Evolutionary conservation across 441 rosid genomes (phyloP), one percentile per base, ranked within the genome.

Genomic region (Populus hybrid): DNA sequence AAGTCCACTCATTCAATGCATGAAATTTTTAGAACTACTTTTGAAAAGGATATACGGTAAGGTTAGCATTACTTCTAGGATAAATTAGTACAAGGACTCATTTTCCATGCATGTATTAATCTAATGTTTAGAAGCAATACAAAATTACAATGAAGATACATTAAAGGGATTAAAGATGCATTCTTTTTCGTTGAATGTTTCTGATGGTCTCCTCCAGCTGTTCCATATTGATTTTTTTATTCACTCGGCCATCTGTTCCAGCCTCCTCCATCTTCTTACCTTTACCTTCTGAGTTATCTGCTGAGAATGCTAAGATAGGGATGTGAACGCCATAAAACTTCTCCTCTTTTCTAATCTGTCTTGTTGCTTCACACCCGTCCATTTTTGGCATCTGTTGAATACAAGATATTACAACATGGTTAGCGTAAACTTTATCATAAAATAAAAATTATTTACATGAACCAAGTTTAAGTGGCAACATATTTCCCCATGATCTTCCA

Each of bases 301-400:
- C 95, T 21, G 98, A 88, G 70, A 95, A 70, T 46, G 93, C 96
- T 24, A 93, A 87, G 30, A 93, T 88, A 3, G 97, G 99, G 12
- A 83, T 88, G 34, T 80, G 93, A 64, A 87, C 80, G 7, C 88
- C 89, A 21, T 86, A 87, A 0, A 2, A 14, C 26, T 67, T 80
- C 88, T 93, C 98, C 81, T 79, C 86, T 59, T 80, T 78, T 77
- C 97, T 87, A 42, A 95, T 95, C 67, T 57, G 74, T 70, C 81
- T 84, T 2, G 95, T 88, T 66, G 98, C 94, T 80, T 93, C 93
- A 64, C 82, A 88, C 5, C 96, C 98, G 79, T 90, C 64, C 96
- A 93, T 88, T 36, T 64, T 50, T 12, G 91, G 87, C 99, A 95
- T 95, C 97, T 95, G 83, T 54, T 40, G 32, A 34, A 50, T 2